Evolutionary conservation across 768 basidiomycete species (phyloP).

Genomic region (Suillus clintonianus): DNA sequence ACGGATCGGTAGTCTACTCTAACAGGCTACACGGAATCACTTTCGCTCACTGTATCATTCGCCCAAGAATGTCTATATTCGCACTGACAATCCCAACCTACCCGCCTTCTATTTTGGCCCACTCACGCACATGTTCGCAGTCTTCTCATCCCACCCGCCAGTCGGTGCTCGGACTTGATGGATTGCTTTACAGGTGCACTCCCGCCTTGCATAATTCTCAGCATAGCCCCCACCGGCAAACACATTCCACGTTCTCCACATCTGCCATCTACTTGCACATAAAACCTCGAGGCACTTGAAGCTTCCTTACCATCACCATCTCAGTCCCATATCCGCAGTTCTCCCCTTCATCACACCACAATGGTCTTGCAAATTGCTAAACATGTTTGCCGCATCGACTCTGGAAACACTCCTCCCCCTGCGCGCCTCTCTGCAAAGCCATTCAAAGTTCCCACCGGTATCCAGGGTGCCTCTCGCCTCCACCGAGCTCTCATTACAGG

Average conservation of each 20-base stretch:
- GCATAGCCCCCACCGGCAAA: constrained; percentile 11
- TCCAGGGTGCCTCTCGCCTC: constrained; percentile 35
- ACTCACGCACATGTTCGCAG: too few species aligned
- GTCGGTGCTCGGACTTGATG: too few species aligned
- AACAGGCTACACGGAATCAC: too few species aligned
- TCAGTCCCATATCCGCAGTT: neutral
- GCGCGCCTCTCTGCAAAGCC: constrained; percentile 7
- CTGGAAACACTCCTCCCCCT: constrained; percentile 37
- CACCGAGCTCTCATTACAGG: constrained; percentile 40
- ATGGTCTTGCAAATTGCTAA: constrained; percentile 31
- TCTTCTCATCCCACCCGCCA: too few species aligned
- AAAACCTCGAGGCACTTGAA: neutral
- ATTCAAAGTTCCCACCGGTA: constrained; percentile 26
- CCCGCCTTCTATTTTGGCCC: constrained; percentile 99
- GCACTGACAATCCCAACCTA: constrained; percentile 98
- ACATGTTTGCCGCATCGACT: constrained; percentile 22
- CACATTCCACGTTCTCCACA: neutral
- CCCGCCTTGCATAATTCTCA: constrained; percentile 7
- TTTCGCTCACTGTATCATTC: constrained; percentile 90
- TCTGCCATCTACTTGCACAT: neutral
- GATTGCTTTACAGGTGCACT: too few species aligned
- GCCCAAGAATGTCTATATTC: constrained; percentile 98
- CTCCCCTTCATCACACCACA: constrained; percentile 7
- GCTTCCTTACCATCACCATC: neutral
- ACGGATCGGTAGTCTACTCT: too few species aligned